These are phyloP conservation scores for Achaetomium macrosporum DNA, from an alignment of 2,329 filamentous ascomycete species.

Conservation along the genomic window DNA sequence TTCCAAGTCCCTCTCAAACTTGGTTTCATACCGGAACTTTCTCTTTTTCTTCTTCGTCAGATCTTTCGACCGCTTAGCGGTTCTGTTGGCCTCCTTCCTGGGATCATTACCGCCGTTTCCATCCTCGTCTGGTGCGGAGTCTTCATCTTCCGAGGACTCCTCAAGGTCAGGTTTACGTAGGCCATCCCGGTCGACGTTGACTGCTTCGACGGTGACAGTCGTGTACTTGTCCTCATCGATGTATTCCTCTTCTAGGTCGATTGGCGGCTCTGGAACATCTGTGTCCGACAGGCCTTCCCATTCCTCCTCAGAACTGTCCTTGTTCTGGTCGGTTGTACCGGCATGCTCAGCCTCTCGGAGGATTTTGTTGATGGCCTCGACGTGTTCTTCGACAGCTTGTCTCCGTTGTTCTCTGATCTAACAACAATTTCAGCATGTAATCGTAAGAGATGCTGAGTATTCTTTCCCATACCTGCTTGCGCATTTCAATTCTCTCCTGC, in stretches of 20 bases:
- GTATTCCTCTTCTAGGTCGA: constrained; percentile 88
- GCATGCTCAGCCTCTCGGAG: constrained; percentile 56
- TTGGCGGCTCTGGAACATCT: constrained; percentile 35
- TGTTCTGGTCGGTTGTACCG: constrained; percentile 35
- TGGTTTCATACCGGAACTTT: constrained; percentile 89
- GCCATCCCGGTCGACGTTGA: constrained; percentile 71
- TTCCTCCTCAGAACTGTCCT: constrained; percentile 44
- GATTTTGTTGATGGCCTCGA: constrained; percentile 67
- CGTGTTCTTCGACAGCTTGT: constrained; percentile 73
- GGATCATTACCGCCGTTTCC: constrained; percentile 27
- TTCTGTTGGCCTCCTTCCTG: constrained; percentile 37
- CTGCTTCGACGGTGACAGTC: constrained; percentile 86
- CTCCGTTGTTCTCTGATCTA: constrained; percentile 81
- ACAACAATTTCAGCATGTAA: constrained; percentile 5
- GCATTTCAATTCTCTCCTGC: constrained; percentile 66
- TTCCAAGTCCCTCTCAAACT: constrained; percentile 72
- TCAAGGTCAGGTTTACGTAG: constrained; percentile 48
- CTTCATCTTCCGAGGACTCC: constrained; percentile 34
- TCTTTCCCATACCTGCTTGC: constrained; percentile 57
- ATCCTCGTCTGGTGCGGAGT: constrained; percentile 29
- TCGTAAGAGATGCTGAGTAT: not conserved
- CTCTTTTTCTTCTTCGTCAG: constrained; percentile 76
- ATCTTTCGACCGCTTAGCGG: constrained; percentile 31
- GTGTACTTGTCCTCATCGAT: constrained; percentile 95
- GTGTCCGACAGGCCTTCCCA: constrained; percentile 62